phyloP scores from a whole-genome alignment of 2,329 filamentous ascomycete genomes.

The Aspergillus hortae region DNA sequence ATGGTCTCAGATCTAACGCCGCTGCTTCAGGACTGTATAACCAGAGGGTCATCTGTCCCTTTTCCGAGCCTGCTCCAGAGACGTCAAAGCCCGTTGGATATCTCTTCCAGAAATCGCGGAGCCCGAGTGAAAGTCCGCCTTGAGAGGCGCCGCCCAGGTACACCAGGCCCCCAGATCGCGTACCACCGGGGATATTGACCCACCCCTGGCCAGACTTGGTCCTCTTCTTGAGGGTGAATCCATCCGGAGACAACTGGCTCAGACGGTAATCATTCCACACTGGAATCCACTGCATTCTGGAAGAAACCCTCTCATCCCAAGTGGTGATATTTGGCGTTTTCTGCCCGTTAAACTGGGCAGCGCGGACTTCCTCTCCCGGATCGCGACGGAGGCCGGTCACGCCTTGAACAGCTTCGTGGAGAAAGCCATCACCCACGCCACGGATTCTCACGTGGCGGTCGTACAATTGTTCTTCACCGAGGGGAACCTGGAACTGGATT shows the following conservation, averaged over 20 bases:
- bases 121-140: conserved; percentile 58
- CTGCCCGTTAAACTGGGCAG: conserved; percentile 38
- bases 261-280: conserved; percentile 58
- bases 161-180: conserved; percentile 53
- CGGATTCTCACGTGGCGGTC: conserved; percentile 58
- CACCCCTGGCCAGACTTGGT: conserved; percentile 41
- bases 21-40: conserved; percentile 56
- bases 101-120: conserved; percentile 62
- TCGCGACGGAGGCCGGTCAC: conserved; percentile 56
- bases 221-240: conserved; percentile 59
- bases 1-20: conserved; percentile 56
- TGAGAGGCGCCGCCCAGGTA: conserved; percentile 57
- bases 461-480: conserved; percentile 52
- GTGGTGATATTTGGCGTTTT: conserved; percentile 1
- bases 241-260: conserved; percentile 57
- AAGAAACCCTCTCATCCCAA: conserved; percentile 45
- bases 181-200: conserved; percentile 50
- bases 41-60: conserved; percentile 57
- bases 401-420: conserved; percentile 58
- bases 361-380: conserved; percentile 46
- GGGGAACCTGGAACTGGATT: conserved; percentile 40
- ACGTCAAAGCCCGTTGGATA: conserved; percentile 59
- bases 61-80: conserved; percentile 47
- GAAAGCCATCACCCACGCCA: conserved; percentile 53
- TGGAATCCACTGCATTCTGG: conserved; percentile 54